Percentiles rank a stretch among this genome's conserved stretches.
These are phyloP conservation scores for Pyrenochaeta sp. DNA, from an alignment of 2,329 filamentous ascomycete species.

Conservation along the genomic window DNA sequence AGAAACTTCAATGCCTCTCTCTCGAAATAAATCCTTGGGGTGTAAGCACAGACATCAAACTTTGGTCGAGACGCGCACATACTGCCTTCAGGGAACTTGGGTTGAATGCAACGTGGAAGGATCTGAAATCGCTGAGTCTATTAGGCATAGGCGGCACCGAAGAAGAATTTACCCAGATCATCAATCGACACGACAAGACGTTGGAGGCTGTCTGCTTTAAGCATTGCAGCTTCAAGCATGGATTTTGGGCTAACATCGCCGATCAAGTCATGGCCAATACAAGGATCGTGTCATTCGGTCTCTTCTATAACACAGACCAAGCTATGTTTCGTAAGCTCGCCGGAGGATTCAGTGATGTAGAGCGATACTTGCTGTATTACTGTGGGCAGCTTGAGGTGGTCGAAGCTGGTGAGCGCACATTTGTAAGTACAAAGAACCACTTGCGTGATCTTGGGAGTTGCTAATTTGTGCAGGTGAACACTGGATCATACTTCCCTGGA, in stretches of 20 bases:
- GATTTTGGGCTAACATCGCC: constrained; percentile 35
- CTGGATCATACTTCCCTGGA: too few species aligned
- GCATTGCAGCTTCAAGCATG: constrained; percentile 21
- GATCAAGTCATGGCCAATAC: constrained; percentile 32
- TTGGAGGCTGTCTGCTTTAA: constrained; percentile 21
- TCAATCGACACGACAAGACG: constrained; percentile 28
- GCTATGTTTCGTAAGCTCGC: constrained; percentile 24
- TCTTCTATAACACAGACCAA: too few species aligned
- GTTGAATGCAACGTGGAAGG: constrained; percentile 28
- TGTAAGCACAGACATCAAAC: constrained; percentile 11
- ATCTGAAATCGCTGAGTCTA: constrained; percentile 28
- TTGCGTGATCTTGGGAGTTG: neutral
- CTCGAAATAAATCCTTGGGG: constrained; percentile 13
- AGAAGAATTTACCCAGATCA: constrained; percentile 22
- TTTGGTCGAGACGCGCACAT: neutral
- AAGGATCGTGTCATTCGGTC: constrained; percentile 19
- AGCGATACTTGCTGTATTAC: constrained; percentile 15
- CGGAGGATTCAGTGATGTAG: neutral
- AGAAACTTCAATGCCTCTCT: constrained; percentile 25
- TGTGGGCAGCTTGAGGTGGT: constrained; percentile 13
- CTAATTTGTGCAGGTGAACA: constrained; percentile 10
- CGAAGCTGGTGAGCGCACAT: constrained; percentile 15
- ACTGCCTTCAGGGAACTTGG: constrained; percentile 21
- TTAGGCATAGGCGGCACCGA: constrained; percentile 25
- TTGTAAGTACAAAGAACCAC: constrained; percentile 12